phyloP scores from a whole-genome alignment of 495 filamentous ascomycete species.

The Penicillium diatomitis region DNA sequence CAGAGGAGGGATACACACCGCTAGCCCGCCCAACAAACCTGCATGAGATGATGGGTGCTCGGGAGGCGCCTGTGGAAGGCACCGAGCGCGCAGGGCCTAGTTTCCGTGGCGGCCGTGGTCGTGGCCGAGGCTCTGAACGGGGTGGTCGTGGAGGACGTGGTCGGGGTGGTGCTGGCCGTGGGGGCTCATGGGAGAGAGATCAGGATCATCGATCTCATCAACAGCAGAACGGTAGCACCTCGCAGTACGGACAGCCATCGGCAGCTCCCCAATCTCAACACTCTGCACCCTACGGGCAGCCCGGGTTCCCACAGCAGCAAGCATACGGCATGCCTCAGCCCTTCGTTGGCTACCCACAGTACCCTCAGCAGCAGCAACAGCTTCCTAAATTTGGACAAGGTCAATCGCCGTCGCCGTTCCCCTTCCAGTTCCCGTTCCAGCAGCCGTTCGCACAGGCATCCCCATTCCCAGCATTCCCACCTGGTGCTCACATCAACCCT shows the following conservation, averaged over 20 bases:
- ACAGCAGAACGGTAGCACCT: slow-evolving; percentile 18
- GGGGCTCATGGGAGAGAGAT: slow-evolving; percentile 38
- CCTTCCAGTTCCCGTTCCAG: slow-evolving; percentile 28
- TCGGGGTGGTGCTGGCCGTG: slow-evolving; percentile 34
- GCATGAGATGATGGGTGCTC: slow-evolving; percentile 42
- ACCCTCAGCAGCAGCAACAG: slow-evolving; percentile 22
- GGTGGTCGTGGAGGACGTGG: slow-evolving; percentile 38
- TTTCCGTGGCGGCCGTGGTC: slow-evolving; percentile 33
- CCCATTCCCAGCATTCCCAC: slow-evolving; percentile 27
- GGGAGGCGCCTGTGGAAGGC: slow-evolving; percentile 41
- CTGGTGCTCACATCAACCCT: slow-evolving; percentile 57
- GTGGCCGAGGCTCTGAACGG: slow-evolving; percentile 36
- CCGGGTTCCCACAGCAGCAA: slow-evolving; percentile 17
- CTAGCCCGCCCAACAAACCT: slow-evolving; percentile 54
- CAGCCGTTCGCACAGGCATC: slow-evolving; percentile 20
- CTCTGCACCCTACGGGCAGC: slow-evolving; percentile 14
- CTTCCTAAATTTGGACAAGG: slow-evolving; percentile 27
- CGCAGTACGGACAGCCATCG: slow-evolving; percentile 5
- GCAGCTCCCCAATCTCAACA: slow-evolving; percentile 16
- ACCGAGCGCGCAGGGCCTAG: slow-evolving; percentile 18
- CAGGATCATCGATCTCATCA: slow-evolving; percentile 29
- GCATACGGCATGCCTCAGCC: slow-evolving; percentile 22
- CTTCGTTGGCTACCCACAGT: slow-evolving; percentile 22
- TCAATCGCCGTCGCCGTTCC: slow-evolving; percentile 24
- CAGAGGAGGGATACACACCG: slow-evolving; percentile 53